Conservation (phyloP, 202 grass and related monocot species). For the Dendrocalamus latiflorus region DNA sequence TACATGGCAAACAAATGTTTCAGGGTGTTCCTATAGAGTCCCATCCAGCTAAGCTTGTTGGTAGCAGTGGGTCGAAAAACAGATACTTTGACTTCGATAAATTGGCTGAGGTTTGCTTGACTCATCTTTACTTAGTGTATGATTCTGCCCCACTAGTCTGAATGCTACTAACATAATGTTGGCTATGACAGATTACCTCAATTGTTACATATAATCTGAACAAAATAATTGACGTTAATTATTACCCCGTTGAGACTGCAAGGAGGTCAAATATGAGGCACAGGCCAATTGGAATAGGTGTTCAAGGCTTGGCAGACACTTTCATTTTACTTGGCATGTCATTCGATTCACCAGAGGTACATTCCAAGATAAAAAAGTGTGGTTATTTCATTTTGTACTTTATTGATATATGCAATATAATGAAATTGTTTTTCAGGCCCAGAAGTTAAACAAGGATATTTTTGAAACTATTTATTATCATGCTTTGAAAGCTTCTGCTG, state of each 20-base stretch:
- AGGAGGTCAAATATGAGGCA: constrained; percentile 63
- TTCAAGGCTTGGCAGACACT: constrained; percentile 69
- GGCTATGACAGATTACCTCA: constrained; percentile 50
- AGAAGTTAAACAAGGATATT: constrained; percentile 67
- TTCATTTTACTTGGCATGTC: constrained; percentile 84
- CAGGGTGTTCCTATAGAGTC: constrained; percentile 65
- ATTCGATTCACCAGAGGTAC: constrained; percentile 73
- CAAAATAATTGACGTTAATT: constrained; percentile 84
- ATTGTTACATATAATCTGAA: constrained; percentile 68
- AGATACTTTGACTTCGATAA: constrained; percentile 75
- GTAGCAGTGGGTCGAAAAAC: constrained; percentile 48
- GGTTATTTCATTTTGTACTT: background rate
- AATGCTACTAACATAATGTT: constrained; percentile 16
- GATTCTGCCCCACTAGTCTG: constrained; percentile 12
- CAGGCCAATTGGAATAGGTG: constrained; percentile 67
- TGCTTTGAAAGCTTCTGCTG: constrained; percentile 61
- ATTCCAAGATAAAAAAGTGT: background rate
- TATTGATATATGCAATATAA: background rate
- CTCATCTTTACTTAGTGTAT: background rate
- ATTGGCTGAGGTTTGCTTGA: constrained; percentile 58
- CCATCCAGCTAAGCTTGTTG: constrained; percentile 67
- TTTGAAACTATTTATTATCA: constrained; percentile 75
- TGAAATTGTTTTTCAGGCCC: constrained; percentile 38
- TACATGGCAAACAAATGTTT: constrained; percentile 13
- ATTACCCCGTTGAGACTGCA: constrained; percentile 77